Base-by-base conservation (phyloP, 768 basidiomycete genomes). In the Pleurotus salmoneostramineus region DNA sequence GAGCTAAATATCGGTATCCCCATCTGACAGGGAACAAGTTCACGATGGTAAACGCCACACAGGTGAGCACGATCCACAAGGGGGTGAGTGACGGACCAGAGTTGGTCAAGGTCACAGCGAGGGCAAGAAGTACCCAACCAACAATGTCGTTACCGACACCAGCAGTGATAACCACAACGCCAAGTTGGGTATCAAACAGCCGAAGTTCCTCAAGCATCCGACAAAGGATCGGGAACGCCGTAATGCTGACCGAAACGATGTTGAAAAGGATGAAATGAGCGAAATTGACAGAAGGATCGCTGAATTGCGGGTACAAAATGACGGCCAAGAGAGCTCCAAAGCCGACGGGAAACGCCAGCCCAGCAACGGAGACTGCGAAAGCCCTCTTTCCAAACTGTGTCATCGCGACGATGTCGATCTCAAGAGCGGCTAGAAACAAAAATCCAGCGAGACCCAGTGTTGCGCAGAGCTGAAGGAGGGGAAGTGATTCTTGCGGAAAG, bases 251-350 rank as follows among this genome's bases (percentile, higher is more conserved):
- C 2, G 83, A 79, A 7, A 83, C 82, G 40, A 80, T 83, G 62
- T 79, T 74, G 68, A 88, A 88, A 33, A 88, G 77, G 44, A 84
- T 66, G 70, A 86, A 87, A 62, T 83, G 76, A 34, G 82, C 79
- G 59, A 79, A 82, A 36, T 73, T 71, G 58, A 80, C 76, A 8
- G 64, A 60, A 1, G 61, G 58, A 43, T 81, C 71, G 44, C 75
- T 68, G 64, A 83, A 85, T 42, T 79, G 63, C 60, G 80, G 63
- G 64, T 85, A 87, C 7, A 85, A 67, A 0, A 83, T 83, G 5
- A 84, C 71, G 0, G 78, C 77, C 66, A 67, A 50, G 6, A 72
- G 74, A 3, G 80, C 79, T 6, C 85, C 85, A 0, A 86, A 61
- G 0, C 79, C 85, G 48, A 86, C 83, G 0, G 85, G 85, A 0